A percentile compares a stretch with the other conserved stretches of the same genome.
Evolutionary conservation across 2,329 filamentous ascomycete species (phyloP).

Genomic region (Calonectria crousiana): DNA sequence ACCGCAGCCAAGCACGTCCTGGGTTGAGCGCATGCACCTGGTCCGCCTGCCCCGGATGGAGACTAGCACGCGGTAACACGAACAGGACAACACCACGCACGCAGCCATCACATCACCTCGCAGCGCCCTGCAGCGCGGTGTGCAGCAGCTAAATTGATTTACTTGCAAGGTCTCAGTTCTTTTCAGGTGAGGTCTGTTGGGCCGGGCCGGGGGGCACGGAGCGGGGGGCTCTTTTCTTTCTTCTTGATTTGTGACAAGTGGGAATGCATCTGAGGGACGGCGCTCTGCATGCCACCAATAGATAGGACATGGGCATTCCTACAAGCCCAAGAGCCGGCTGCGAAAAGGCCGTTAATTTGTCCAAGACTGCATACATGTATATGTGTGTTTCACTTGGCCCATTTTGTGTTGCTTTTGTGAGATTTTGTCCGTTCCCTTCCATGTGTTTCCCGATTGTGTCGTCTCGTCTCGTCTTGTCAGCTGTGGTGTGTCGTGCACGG

Average conservation of each 20-base stretch:
- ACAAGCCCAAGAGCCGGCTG: background rate
- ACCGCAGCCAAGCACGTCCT: conserved; percentile 15
- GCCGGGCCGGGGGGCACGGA: background rate
- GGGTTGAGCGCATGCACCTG: conserved; percentile 2
- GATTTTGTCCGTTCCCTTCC: background rate
- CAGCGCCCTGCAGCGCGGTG: conserved; percentile 28
- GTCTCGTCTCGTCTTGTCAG: conserved; percentile 1
- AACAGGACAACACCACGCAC: conserved; percentile 35
- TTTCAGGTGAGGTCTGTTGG: conserved; percentile 20
- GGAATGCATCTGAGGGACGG: background rate
- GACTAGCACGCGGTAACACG: conserved; percentile 34
- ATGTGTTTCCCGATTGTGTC: background rate
- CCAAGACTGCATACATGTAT: background rate
- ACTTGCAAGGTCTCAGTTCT: conserved; percentile 15
- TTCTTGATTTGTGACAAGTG: conserved; percentile 6
- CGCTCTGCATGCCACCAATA: conserved; percentile 6
- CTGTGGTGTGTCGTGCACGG: background rate
- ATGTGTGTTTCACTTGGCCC: background rate
- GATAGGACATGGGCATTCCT: background rate
- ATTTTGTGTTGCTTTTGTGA: background rate
- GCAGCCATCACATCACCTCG: conserved; percentile 40
- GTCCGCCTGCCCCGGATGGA: conserved; percentile 9
- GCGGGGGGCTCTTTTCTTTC: background rate
- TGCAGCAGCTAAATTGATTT: conserved; percentile 28
- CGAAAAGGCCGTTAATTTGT: background rate